phyloP scores from a whole-genome alignment of 225 moss, liverwort and hornwort genomes.

The Pseudoscleropodium purum region DNA sequence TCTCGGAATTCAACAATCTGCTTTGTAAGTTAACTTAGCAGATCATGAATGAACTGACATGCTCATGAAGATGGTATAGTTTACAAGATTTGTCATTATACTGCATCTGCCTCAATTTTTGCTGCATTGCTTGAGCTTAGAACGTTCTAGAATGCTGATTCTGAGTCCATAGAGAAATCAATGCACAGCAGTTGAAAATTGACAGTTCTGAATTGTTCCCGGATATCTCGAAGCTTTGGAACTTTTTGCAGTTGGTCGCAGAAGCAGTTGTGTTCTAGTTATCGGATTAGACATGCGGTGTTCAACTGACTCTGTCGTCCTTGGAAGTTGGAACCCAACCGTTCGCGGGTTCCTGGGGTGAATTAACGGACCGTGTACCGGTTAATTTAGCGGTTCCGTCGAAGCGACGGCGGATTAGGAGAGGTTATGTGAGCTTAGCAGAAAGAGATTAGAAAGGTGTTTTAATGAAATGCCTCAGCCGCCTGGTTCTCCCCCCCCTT shows the following conservation, averaged over 20 bases:
- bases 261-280: too few species aligned
- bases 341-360: not conserved
- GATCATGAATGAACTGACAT: not conserved
- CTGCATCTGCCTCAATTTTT: too few species aligned
- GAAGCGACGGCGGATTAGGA: not conserved
- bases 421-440: not conserved
- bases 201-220: not conserved
- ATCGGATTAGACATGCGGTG: too few species aligned
- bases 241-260: too few species aligned
- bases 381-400: not conserved
- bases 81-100: too few species aligned
- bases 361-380: not conserved
- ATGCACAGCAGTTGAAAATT: not conserved
- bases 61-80: not conserved
- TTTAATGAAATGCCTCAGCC: not conserved
- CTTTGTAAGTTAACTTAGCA: not conserved
- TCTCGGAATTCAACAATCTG: not conserved
- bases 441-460: slow-evolving; percentile 8
- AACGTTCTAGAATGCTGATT: not conserved
- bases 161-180: not conserved
- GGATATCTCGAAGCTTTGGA: not conserved
- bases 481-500: not conserved
- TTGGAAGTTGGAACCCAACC: not conserved
- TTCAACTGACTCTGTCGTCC: not conserved
- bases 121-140: not conserved